Base-by-base conservation (phyloP, 148 eudicot genomes). In the Cornus florida region DNA sequence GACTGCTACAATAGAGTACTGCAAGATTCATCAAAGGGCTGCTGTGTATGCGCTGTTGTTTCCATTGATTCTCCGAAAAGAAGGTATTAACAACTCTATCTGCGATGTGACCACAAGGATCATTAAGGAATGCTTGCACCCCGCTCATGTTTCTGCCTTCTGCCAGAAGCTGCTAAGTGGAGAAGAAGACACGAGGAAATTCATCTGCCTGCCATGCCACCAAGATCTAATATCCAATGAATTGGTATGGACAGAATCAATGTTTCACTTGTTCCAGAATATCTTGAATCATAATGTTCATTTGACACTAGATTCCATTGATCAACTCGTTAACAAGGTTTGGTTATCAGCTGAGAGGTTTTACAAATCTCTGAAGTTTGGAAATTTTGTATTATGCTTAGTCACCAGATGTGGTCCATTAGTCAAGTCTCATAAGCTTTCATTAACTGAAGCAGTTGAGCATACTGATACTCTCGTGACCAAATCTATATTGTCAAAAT, bases 121-220 rank as follows among this genome's bases (percentile, higher is more conserved):
- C 70, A 69, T 84, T 50, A 88, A 79, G 74, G 89, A 90, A 70
- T 90, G 86, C 84, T 80, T 90, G 73, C 89, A 90, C 79, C 83
- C 88, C 2, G 88, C 87, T 79, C 93, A 90, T 75, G 87, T 86
- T 69, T 81, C 91, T 46, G 80, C 91, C 33, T 84, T 90, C 70
- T 88, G 91, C 79, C 91, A 90, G 38, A 90, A 90, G 77, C 74
- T 90, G 43, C 81, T 90, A 2, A 69, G 86, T 59, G 82, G 76
- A 69, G 87, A 70, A 77, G 77, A 73, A 65, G 77, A 78, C 73
- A 69, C 43, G 28, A 74, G 46, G 77, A 85, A 77, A 48, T 83
- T 77, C n/a, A 68, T 78, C 10, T 90, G 87, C 79, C 85, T 84
- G 75, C 88, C 91, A 12, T 77, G 88, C 79, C 91, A 90, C 78